These are phyloP conservation scores for Peronospora farinosa DNA, from an alignment of 352 stramenopile genomes.

Conservation along the genomic window DNA sequence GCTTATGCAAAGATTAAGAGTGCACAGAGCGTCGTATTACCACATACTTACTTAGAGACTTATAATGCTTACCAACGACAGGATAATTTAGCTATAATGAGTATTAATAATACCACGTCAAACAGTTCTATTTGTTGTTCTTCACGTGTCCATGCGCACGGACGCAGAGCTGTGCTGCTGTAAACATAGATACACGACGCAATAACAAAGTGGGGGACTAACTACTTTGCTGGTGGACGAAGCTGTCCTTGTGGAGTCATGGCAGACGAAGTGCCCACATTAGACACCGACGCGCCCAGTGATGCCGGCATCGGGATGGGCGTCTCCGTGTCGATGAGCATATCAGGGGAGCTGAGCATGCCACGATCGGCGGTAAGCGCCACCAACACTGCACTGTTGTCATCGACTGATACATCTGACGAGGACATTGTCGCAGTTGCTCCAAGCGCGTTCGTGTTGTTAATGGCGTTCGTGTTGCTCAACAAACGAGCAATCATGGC, in stretches of 20 bases:
- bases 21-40: too few relatives aligned
- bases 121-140: neutral
- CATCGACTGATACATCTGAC: constrained; percentile 3
- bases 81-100: too few relatives aligned
- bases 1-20: too few relatives aligned
- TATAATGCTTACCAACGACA: too few relatives aligned
- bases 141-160: too few relatives aligned
- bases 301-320: constrained; percentile 45
- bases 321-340: constrained; percentile 41
- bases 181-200: constrained; percentile 28
- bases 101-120: too few relatives aligned
- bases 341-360: constrained; percentile 31
- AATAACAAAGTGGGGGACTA: constrained; percentile 4
- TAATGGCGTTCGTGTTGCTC: constrained; percentile 82
- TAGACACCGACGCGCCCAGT: constrained; percentile 18
- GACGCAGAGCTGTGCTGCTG: constrained; percentile 12
- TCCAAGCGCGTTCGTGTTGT: constrained; percentile 30
- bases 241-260: constrained; percentile 19
- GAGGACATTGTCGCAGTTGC: neutral
- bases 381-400: constrained; percentile 22
- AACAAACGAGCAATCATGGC: constrained; percentile 81
- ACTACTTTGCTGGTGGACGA: constrained; percentile 12
- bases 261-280: constrained; percentile 24
- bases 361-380: constrained; percentile 22
- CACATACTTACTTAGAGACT: too few relatives aligned